Conservation (phyloP, 345 rosid genomes). For the Leavenworthia alabamica region DNA sequence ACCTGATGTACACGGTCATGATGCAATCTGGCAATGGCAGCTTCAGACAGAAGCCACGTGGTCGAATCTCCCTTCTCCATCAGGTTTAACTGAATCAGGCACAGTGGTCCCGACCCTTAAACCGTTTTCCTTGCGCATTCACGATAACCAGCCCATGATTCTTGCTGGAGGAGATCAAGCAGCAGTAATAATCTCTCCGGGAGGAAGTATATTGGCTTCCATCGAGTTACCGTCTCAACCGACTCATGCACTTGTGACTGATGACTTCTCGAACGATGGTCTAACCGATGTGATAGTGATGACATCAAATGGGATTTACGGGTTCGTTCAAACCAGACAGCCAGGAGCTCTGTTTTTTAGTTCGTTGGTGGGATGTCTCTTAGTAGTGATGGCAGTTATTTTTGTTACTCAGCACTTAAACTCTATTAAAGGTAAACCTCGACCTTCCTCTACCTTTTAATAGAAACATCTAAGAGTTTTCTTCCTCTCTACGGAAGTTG, state of each 20-base stretch:
- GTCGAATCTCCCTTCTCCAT: conserved; percentile 88
- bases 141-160: conserved; percentile 78
- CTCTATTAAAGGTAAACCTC: conserved; percentile 76
- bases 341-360: conserved; percentile 99
- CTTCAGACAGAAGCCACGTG: conserved; percentile 82
- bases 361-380: conserved; percentile 86
- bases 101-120: conserved; percentile 76
- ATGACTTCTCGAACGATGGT: conserved; percentile 89
- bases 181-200: conserved; percentile 75
- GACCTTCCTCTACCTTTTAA: conserved; percentile 48
- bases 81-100: conserved; percentile 76
- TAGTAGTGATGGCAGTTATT: conserved; percentile 88
- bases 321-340: conserved; percentile 91
- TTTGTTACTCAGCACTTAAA: conserved; percentile 82
- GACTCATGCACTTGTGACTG: conserved; percentile 68
- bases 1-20: conserved; percentile 78
- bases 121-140: conserved; percentile 60
- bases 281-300: conserved; percentile 80
- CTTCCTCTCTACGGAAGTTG: not conserved
- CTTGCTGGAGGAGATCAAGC: conserved; percentile 95
- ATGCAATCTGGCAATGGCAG: conserved; percentile 75
- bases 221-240: conserved; percentile 83
- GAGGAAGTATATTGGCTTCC: conserved; percentile 68
- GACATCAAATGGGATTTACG: conserved; percentile 82
- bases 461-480: conserved; percentile 7